phyloP scores from a whole-genome alignment of 2,329 filamentous ascomycete genomes.

The Colletotrichum liriopes region DNA sequence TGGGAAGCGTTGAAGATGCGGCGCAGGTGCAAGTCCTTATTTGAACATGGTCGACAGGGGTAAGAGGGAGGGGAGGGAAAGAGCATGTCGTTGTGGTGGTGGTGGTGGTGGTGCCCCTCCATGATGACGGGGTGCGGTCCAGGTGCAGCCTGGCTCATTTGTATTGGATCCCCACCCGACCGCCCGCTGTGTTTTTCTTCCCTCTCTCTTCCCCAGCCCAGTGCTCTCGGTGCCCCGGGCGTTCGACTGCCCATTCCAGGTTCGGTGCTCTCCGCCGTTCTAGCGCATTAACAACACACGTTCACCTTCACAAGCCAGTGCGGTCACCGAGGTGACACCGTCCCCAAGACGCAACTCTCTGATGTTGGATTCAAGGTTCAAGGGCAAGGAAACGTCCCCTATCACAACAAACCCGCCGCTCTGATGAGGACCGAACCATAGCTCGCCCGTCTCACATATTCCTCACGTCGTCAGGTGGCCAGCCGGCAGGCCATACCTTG shows the following conservation, averaged over 20 bases:
- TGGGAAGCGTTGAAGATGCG: conserved; percentile 42
- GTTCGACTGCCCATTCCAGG: conserved; percentile 29
- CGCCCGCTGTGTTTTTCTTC: conserved; percentile 6
- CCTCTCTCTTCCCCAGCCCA: neutral
- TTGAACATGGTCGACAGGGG: conserved; percentile 39
- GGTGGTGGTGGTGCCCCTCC: conserved; percentile 34
- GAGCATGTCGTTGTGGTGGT: conserved; percentile 2
- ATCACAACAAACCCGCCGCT: conserved; percentile 20
- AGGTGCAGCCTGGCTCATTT: conserved; percentile 17
- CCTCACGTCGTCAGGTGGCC: neutral
- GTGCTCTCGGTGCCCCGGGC: conserved; percentile 20
- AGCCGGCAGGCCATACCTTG: neutral
- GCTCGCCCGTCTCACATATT: neutral
- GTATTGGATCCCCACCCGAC: conserved; percentile 13
- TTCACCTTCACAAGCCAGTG: conserved; percentile 29
- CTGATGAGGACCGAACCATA: conserved; percentile 3
- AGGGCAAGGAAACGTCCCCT: conserved; percentile 22
- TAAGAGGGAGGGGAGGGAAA: conserved; percentile 4
- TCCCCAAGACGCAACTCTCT: conserved; percentile 33
- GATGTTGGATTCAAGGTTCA: conserved; percentile 35
- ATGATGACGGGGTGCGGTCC: conserved; percentile 39
- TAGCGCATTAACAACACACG: conserved; percentile 17
- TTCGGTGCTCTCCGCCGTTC: conserved; percentile 26
- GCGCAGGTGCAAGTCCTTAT: conserved; percentile 40
- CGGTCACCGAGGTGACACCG: conserved; percentile 42